These are phyloP conservation scores for Opeltia flavorubescens DNA, from an alignment of 495 filamentous ascomycete species.

Conservation along the genomic window DNA sequence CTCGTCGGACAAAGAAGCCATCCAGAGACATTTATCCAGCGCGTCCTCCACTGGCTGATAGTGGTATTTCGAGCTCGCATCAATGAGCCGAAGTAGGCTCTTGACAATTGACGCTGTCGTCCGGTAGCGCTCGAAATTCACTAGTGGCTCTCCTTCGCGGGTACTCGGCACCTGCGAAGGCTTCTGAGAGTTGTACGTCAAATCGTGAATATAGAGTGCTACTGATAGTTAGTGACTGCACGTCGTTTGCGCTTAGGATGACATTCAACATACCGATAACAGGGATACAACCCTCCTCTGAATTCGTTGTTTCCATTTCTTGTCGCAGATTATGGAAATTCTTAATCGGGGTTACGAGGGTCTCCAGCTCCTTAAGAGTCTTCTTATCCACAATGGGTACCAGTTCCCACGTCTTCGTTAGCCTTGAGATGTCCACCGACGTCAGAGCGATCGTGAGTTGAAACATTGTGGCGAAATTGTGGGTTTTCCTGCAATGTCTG, in stretches of 20 bases:
- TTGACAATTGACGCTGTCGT: constrained; percentile 88
- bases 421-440: constrained; percentile 62
- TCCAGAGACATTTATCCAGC: constrained; percentile 88
- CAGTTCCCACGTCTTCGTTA: constrained; percentile 69
- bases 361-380: constrained; percentile 67
- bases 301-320: constrained; percentile 74
- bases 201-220: constrained; percentile 83
- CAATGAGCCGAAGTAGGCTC: constrained; percentile 73
- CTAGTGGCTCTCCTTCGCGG: constrained; percentile 49
- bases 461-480: constrained; percentile 94
- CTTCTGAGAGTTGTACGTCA: constrained; percentile 92
- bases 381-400: constrained; percentile 56
- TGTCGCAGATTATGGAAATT: constrained; percentile 84
- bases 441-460: constrained; percentile 87
- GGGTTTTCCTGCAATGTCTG: constrained; percentile 63
- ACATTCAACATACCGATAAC: constrained; percentile 59
- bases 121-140: constrained; percentile 93
- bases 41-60: constrained; percentile 78
- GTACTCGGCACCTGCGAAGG: constrained; percentile 52
- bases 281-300: constrained; percentile 83
- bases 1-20: constrained; percentile 74
- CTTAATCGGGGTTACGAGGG: constrained; percentile 67
- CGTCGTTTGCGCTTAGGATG: neutral
- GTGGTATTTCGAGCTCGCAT: constrained; percentile 78
- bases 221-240: neutral